Evolutionary conservation across 2,329 filamentous ascomycete species (phyloP).

Genomic region (Cercospora zeina): DNA sequence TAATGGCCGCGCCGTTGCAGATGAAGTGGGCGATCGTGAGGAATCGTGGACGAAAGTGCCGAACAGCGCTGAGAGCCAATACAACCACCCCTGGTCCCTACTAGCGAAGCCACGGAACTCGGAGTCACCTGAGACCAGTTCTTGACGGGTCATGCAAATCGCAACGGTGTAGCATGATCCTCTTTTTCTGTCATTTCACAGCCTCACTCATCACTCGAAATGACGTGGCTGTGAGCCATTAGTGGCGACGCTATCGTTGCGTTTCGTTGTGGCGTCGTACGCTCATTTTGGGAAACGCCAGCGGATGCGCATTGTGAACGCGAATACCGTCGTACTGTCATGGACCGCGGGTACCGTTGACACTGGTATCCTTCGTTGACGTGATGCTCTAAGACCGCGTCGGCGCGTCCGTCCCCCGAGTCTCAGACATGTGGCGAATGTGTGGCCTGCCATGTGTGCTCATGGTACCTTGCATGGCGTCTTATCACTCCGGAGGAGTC

Average conservation of each 20-base stretch:
- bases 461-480: not conserved
- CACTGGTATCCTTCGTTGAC: too few species aligned
- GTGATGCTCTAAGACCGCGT: not conserved
- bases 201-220: not conserved
- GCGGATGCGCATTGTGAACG: not conserved
- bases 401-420: not conserved
- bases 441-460: not conserved
- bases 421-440: not conserved
- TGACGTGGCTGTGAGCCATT: not conserved
- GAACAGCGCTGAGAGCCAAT: constrained; percentile 1
- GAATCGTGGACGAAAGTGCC: not conserved
- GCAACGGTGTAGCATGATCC: not conserved
- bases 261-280: not conserved
- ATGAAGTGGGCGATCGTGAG: constrained; percentile 2
- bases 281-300: not conserved
- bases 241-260: not conserved
- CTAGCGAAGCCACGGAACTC: not conserved
- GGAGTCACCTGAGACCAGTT: not conserved
- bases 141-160: not conserved
- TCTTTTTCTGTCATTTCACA: not conserved
- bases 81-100: not conserved
- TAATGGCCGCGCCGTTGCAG: not conserved
- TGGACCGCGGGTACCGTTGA: too few species aligned
- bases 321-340: not conserved
- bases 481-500: too few species aligned